A percentile compares a stretch with the other conserved stretches of the same genome.
Conservation (phyloP, 148 eudicot genomes). For the Suaeda aralocaspica region DNA sequence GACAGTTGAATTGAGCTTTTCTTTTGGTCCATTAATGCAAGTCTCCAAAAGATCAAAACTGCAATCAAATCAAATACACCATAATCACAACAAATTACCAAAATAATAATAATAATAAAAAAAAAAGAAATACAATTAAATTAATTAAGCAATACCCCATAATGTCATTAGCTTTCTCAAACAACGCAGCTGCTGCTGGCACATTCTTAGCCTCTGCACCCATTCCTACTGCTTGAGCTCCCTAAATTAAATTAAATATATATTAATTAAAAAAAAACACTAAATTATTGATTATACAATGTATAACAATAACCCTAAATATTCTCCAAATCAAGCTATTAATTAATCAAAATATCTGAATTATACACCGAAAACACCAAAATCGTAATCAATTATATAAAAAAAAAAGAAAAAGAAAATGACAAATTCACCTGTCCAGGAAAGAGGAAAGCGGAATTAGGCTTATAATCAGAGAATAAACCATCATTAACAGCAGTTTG, state of each 20-base stretch:
- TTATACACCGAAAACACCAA: not conserved
- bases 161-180: conserved; percentile 79
- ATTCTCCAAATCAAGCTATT: not conserved
- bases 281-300: not conserved
- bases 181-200: conserved; percentile 85
- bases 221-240: conserved; percentile 97
- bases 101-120: not conserved
- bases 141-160: conserved; percentile 52
- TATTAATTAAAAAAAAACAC: too few relatives aligned
- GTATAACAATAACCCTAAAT: not conserved
- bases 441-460: conserved; percentile 67
- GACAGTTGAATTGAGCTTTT: conserved; percentile 88
- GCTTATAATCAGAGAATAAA: conserved; percentile 65
- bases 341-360: not conserved
- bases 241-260: too few relatives aligned
- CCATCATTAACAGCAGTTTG: conserved; percentile 42
- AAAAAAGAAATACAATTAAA: not conserved
- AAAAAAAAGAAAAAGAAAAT: not conserved
- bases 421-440: conserved; percentile 77
- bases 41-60: conserved; percentile 88
- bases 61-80: conserved; percentile 19
- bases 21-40: conserved; percentile 88
- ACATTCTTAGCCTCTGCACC: conserved; percentile 77
- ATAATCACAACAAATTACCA: not conserved
- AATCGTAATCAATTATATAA: not conserved